phyloP scores from a whole-genome alignment of 305 asterid genomes.

The Solanum chacoense region DNA sequence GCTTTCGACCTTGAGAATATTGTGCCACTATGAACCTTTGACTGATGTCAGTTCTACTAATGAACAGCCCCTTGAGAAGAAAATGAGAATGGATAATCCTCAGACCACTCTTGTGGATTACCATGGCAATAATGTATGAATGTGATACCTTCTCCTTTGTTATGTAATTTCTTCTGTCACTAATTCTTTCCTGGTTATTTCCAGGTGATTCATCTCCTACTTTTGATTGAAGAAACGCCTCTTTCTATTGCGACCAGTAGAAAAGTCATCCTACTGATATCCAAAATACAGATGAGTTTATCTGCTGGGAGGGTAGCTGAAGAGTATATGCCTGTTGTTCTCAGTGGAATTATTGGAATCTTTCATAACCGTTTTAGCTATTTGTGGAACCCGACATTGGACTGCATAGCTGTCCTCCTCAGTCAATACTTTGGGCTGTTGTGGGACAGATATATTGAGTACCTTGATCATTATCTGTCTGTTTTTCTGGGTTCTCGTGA shows the following conservation, averaged over 20 bases:
- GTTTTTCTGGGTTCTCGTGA: constrained; percentile 36
- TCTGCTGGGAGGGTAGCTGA: constrained; percentile 48
- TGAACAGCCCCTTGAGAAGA: constrained; percentile 29
- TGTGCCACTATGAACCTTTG: constrained; percentile 69
- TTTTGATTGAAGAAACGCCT: constrained; percentile 57
- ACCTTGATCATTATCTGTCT: constrained; percentile 52
- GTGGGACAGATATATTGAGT: constrained; percentile 56
- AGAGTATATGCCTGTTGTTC: constrained; percentile 42
- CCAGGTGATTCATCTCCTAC: constrained; percentile 69
- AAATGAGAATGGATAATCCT: constrained; percentile 21
- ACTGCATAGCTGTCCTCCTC: constrained; percentile 60
- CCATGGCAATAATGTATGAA: constrained; percentile 32
- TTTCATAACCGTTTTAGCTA: constrained; percentile 63
- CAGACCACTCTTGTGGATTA: constrained; percentile 26
- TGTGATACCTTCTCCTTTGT: constrained; percentile 5
- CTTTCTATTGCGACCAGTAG: constrained; percentile 68
- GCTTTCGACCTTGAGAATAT: constrained; percentile 63
- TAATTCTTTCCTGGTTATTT: constrained; percentile 7
- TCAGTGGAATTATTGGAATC: constrained; percentile 71
- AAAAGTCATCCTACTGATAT: constrained; percentile 45
- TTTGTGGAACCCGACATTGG: constrained; percentile 69
- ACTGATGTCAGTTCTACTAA: constrained; percentile 13
- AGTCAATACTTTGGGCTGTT: constrained; percentile 39
- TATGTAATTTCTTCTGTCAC: constrained; percentile 7
- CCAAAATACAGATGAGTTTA: constrained; percentile 61